Conservation (phyloP, 1,284 basidiomycete genomes). For the Cutaneotrichosporon spelunceum region DNA sequence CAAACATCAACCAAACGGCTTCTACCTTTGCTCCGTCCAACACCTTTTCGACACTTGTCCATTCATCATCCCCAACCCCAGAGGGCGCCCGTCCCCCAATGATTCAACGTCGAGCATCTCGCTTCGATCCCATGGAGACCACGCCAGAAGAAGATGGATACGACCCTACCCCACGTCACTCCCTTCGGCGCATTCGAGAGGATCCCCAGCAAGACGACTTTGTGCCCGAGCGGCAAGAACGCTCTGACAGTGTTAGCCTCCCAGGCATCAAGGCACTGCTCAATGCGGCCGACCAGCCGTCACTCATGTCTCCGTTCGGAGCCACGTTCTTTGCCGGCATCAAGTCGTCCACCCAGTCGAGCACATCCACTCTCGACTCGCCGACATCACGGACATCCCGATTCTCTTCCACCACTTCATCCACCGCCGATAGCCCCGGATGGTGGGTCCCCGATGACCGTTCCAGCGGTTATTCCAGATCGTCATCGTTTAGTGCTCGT, state of each 20-base stretch:
- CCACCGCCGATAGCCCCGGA: constrained; percentile 26
- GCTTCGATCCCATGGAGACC: constrained; percentile 45
- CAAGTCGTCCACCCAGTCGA: constrained; percentile 27
- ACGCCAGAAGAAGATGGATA: constrained; percentile 37
- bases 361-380: constrained; percentile 38
- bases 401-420: constrained; percentile 42
- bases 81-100: constrained; percentile 24
- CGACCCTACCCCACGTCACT: constrained; percentile 38
- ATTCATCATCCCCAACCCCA: constrained; percentile 10
- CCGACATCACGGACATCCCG: constrained; percentile 41
- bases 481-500: constrained; percentile 12
- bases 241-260: constrained; percentile 29
- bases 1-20: not conserved
- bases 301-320: constrained; percentile 25
- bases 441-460: constrained; percentile 47
- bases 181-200: constrained; percentile 39
- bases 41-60: not conserved
- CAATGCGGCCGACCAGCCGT: constrained; percentile 24
- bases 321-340: constrained; percentile 27
- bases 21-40: not conserved
- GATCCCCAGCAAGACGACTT: constrained; percentile 17
- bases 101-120: constrained; percentile 28
- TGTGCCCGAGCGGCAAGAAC: not conserved
- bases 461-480: constrained; percentile 10
- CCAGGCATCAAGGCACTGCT: constrained; percentile 39